These are phyloP conservation scores for Neonectria magnoliae DNA, from an alignment of 2,329 filamentous ascomycete genomes.

Conservation along the genomic window DNA sequence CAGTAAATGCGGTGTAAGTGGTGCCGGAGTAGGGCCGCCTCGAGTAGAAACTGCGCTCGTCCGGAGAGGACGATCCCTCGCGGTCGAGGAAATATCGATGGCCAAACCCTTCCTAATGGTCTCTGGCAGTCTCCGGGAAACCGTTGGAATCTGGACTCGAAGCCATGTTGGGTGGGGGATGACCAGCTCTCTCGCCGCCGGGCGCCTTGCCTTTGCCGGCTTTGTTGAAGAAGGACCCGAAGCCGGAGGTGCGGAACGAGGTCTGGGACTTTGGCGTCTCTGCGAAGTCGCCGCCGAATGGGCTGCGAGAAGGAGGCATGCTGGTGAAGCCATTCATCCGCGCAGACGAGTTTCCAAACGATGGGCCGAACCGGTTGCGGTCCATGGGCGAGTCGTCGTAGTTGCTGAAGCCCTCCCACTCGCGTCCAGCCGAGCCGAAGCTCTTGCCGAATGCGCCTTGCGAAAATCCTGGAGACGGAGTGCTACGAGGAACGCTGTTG, in stretches of 20 bases:
- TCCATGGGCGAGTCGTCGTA: constrained; percentile 5
- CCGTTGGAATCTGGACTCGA: constrained; percentile 15
- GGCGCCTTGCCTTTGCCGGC: constrained; percentile 19
- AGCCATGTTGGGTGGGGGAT: constrained; percentile 1
- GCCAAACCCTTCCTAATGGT: constrained; percentile 41
- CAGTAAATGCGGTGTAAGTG: constrained; percentile 24
- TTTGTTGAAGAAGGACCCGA: constrained; percentile 39
- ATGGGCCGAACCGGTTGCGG: neutral
- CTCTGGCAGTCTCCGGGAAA: constrained; percentile 36
- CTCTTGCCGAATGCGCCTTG: constrained; percentile 39
- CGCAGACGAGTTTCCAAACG: neutral
- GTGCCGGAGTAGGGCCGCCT: constrained; percentile 2
- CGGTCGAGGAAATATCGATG: constrained; percentile 30
- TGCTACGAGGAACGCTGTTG: constrained; percentile 21
- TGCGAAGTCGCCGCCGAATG: constrained; percentile 9
- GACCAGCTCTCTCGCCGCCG: constrained; percentile 10
- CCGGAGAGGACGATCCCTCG: constrained; percentile 27
- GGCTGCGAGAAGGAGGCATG: neutral
- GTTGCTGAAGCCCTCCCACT: constrained; percentile 25
- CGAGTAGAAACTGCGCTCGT: constrained; percentile 14
- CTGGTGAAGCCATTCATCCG: neutral
- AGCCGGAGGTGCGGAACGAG: constrained; percentile 29
- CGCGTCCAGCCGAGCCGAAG: constrained; percentile 19
- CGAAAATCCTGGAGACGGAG: constrained; percentile 31
- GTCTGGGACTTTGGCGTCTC: constrained; percentile 29